Evolutionary conservation across 371 early-diverging fungal species (phyloP), one percentile per base, ranked within the genome.

Genomic region (Actinomucor elegans): DNA sequence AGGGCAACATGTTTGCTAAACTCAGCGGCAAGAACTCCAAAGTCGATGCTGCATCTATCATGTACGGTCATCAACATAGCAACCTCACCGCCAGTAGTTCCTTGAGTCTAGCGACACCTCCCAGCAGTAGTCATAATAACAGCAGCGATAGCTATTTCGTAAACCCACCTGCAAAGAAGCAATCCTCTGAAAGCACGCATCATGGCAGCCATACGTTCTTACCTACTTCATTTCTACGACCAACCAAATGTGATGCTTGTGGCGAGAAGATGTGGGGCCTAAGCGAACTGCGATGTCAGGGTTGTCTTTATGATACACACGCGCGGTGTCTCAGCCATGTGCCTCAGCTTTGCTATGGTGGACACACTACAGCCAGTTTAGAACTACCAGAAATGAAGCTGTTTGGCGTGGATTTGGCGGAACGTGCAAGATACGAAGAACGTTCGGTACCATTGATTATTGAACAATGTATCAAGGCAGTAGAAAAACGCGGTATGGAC

Each of bases 211-310:
- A 92, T 57, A 56, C 66, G 1, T 88, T 92, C 54, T 69, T 76
- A 27, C 71, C 74, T 8, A 80, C 85, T 29, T 64, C 83, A 8
- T 90, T 84, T 49, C 33, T 88, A 27, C 73, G 85, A 24, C 87
- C 92, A 4, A 67, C 81, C 23, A 87, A 87, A 20, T 94, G 96
- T 56, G 93, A 92, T 47, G 75, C 73, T 29, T 96, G 96, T 52
- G 73, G 77, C 20, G 95, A 95, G 34, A 90, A 91, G 49, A 79
- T 95, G 41, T 91, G 94, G 90, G 90, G 92, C 9, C 66, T 86
- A 2, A 81, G 83, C 34, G 92, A 92, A 52, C 59, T 88, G 45
- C 69, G 84, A 11, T 96, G 96, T 69, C 78, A 42, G 62, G 77
- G 46, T 5, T 73, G 74, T 44, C 49, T 60, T 29, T 69, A 48